These are phyloP conservation scores for Talaromyces proteolyticus DNA, from an alignment of 495 filamentous ascomycete species.

Conservation along the genomic window DNA sequence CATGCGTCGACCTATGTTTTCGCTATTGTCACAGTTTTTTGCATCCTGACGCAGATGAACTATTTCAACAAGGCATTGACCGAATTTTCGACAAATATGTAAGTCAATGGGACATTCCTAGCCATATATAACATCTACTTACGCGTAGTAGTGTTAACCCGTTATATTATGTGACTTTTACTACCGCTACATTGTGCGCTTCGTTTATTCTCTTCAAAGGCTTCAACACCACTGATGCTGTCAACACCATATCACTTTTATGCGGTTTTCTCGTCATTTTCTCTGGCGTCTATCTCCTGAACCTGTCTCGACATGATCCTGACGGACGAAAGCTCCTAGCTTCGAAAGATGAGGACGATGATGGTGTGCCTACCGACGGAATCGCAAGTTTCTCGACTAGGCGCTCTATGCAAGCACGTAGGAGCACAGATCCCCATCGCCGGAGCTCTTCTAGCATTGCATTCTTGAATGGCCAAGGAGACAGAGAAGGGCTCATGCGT, in stretches of 20 bases:
- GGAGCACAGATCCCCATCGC: slow-evolving; percentile 54
- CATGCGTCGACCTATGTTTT: slow-evolving; percentile 96
- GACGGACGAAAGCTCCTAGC: slow-evolving; percentile 67
- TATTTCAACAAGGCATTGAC: slow-evolving; percentile 99
- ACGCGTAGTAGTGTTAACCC: slow-evolving; percentile 75
- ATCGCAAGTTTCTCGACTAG: slow-evolving; percentile 85
- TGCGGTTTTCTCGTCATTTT: slow-evolving; percentile 96
- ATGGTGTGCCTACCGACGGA: slow-evolving; percentile 85
- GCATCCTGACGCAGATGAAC: slow-evolving; percentile 98
- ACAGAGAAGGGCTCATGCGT: slow-evolving; percentile 76
- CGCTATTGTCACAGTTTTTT: slow-evolving; percentile 83
- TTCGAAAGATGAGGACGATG: slow-evolving; percentile 52
- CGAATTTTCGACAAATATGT: slow-evolving; percentile 96
- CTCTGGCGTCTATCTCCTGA: slow-evolving; percentile 93
- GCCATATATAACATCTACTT: not conserved
- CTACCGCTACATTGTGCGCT: slow-evolving; percentile 86
- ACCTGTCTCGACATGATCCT: slow-evolving; percentile 86
- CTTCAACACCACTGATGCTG: slow-evolving; percentile 91
- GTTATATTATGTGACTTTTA: slow-evolving; percentile 99
- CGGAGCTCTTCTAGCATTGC: slow-evolving; percentile 53
- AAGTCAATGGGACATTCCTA: slow-evolving; percentile 24
- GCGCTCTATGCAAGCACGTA: slow-evolving; percentile 82
- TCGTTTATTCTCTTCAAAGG: slow-evolving; percentile 97
- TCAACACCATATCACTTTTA: slow-evolving; percentile 90
- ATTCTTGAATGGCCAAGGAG: slow-evolving; percentile 42